These are phyloP conservation scores for Aspergillus sp. DNA, from an alignment of 2,329 filamentous ascomycete species.

Conservation along the genomic window DNA sequence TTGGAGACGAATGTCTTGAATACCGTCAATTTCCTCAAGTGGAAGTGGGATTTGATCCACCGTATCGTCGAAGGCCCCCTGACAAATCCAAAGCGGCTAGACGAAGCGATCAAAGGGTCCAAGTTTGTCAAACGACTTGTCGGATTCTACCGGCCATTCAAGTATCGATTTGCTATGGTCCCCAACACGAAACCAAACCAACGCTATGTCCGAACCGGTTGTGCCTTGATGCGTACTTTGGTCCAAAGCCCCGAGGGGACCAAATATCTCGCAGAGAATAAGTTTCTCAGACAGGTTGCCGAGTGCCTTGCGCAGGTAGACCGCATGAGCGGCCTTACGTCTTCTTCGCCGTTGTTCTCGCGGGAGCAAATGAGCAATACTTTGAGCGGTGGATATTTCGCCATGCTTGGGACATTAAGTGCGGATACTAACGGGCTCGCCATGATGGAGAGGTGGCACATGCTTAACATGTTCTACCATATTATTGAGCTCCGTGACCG, in stretches of 20 bases:
- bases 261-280: conserved; percentile 82
- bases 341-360: conserved; percentile 79
- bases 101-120: conserved; percentile 88
- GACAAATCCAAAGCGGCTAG: conserved; percentile 80
- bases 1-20: conserved; percentile 74
- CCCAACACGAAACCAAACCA: conserved; percentile 89
- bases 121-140: conserved; percentile 94
- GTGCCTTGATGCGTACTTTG: conserved; percentile 77
- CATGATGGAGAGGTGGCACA: conserved; percentile 91
- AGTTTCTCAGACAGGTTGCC: conserved; percentile 84
- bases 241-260: conserved; percentile 79
- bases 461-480: conserved; percentile 99
- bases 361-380: conserved; percentile 77
- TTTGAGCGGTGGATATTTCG: conserved; percentile 86
- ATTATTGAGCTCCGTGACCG: conserved; percentile 87
- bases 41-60: conserved; percentile 93
- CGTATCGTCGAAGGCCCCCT: conserved; percentile 89
- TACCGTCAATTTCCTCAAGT: conserved; percentile 86
- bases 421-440: conserved; percentile 74
- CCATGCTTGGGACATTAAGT: conserved; percentile 81
- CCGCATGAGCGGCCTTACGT: conserved; percentile 63
- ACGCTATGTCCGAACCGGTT: conserved; percentile 85
- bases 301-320: conserved; percentile 95
- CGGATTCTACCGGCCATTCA: conserved; percentile 94
- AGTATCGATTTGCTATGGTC: conserved; percentile 86